These are phyloP conservation scores for Cystobasidium sp. DNA, from an alignment of 1,284 basidiomycete genomes.

Conservation along the genomic window DNA sequence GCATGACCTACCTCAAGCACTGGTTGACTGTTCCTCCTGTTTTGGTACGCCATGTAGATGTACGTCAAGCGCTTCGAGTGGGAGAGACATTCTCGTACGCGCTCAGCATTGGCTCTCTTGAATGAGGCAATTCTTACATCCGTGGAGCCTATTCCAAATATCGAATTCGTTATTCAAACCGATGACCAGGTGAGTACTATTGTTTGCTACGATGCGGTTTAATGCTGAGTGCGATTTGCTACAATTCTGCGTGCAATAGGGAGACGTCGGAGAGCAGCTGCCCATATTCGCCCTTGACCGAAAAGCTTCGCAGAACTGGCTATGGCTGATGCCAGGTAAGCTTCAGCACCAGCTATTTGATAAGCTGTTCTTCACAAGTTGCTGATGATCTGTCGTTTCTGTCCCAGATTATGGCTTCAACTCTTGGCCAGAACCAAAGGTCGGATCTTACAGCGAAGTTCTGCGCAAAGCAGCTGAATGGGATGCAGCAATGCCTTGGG, in stretches of 20 bases:
- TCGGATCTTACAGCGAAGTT: constrained; percentile 54
- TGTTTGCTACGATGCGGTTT: background rate
- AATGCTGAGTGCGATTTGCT: background rate
- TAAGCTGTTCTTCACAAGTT: background rate
- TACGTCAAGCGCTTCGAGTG: constrained; percentile 55
- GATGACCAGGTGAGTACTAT: constrained; percentile 26
- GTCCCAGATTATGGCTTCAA: constrained; percentile 56
- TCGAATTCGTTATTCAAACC: constrained; percentile 55
- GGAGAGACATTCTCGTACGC: constrained; percentile 51
- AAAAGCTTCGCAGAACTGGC: constrained; percentile 21
- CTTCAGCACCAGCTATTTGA: background rate
- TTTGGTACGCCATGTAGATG: constrained; percentile 47
- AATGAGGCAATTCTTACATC: constrained; percentile 54
- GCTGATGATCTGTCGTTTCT: background rate
- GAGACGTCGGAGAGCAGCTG: constrained; percentile 48
- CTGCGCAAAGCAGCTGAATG: constrained; percentile 50
- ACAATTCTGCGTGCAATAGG: constrained; percentile 49
- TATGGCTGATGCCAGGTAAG: constrained; percentile 56
- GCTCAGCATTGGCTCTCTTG: constrained; percentile 52
- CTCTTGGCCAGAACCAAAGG: constrained; percentile 53
- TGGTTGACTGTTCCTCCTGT: background rate
- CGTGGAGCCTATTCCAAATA: constrained; percentile 55
- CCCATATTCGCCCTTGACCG: constrained; percentile 29
- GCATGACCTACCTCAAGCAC: background rate
- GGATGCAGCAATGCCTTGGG: constrained; percentile 50